phyloP scores from a whole-genome alignment of 257 asterid species.

The Solanum appendiculatum region DNA sequence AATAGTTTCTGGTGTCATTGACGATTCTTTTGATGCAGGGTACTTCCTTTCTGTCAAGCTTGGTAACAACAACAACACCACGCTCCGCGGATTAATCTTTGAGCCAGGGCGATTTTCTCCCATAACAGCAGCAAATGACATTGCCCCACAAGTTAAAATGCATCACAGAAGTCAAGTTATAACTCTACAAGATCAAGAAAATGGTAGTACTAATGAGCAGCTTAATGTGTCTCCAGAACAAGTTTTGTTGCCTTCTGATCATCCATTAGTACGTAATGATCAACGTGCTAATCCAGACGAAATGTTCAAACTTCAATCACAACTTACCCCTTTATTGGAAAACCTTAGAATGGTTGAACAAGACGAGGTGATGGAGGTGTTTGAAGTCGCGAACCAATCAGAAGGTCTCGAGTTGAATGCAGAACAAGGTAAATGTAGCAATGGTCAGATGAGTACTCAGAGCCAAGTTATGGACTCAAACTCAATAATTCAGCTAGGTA shows the following conservation, averaged over 20 bases:
- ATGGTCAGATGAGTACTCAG: not conserved
- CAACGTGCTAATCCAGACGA: conserved; percentile 3
- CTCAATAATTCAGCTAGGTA: not conserved
- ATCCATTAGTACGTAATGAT: not conserved
- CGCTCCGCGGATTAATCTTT: conserved; percentile 6
- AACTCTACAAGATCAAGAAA: not conserved
- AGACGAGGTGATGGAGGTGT: conserved; percentile 56
- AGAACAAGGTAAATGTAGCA: conserved; percentile 3
- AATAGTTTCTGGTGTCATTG: conserved; percentile 8
- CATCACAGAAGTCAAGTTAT: not conserved
- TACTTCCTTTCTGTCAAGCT: conserved; percentile 6
- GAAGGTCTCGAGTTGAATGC: conserved; percentile 12
- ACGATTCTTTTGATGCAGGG: conserved; percentile 12
- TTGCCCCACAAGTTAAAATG: conserved; percentile 15
- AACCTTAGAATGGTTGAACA: conserved; percentile 63
- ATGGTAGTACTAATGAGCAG: not conserved
- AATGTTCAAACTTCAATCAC: conserved; percentile 6
- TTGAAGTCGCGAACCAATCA: conserved; percentile 38
- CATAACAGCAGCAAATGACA: conserved; percentile 8
- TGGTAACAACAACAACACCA: not conserved
- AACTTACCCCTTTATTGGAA: conserved; percentile 16
- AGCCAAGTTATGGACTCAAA: not conserved
- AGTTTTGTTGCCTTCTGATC: conserved; percentile 6
- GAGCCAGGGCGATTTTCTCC: conserved; percentile 7
- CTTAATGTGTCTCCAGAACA: not conserved